These are phyloP conservation scores for Penicillium longicatenatum DNA, from an alignment of 495 filamentous ascomycete species.

Conservation along the genomic window DNA sequence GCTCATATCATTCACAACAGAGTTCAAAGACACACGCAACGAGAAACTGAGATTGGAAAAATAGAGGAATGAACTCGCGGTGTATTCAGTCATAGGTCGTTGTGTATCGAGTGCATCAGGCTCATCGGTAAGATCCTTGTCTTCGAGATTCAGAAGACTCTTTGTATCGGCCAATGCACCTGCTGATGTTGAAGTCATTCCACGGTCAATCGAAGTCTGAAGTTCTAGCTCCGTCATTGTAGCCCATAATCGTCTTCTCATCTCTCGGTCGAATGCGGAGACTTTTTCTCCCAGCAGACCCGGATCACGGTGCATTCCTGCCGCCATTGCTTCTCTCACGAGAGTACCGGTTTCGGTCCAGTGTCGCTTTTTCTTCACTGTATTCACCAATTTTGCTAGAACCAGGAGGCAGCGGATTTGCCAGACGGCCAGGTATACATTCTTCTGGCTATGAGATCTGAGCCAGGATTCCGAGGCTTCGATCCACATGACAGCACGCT, in stretches of 20 bases:
- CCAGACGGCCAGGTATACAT: constrained; percentile 47
- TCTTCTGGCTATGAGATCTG: constrained; percentile 38
- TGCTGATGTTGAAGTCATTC: constrained; percentile 53
- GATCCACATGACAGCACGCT: constrained; percentile 40
- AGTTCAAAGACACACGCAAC: constrained; percentile 29
- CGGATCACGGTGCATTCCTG: constrained; percentile 59
- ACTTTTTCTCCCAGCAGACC: constrained; percentile 29
- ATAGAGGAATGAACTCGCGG: constrained; percentile 25
- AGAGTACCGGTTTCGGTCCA: constrained; percentile 55
- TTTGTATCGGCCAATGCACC: constrained; percentile 52
- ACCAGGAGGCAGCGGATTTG: constrained; percentile 53
- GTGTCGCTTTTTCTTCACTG: constrained; percentile 50
- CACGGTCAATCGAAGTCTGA: constrained; percentile 54
- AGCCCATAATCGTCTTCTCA: constrained; percentile 57
- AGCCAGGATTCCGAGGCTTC: constrained; percentile 40
- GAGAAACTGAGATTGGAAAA: constrained; percentile 24
- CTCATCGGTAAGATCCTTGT: constrained; percentile 29
- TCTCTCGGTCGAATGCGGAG: constrained; percentile 49
- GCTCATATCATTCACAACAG: constrained; percentile 30
- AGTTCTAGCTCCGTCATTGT: constrained; percentile 57
- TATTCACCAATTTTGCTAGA: constrained; percentile 51
- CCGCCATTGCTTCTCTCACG: constrained; percentile 49
- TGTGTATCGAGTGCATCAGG: constrained; percentile 18
- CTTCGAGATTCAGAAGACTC: constrained; percentile 50
- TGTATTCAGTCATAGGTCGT: constrained; percentile 33